Conservation (phyloP, 2,329 filamentous ascomycete species). For the Fusarium sp. region DNA sequence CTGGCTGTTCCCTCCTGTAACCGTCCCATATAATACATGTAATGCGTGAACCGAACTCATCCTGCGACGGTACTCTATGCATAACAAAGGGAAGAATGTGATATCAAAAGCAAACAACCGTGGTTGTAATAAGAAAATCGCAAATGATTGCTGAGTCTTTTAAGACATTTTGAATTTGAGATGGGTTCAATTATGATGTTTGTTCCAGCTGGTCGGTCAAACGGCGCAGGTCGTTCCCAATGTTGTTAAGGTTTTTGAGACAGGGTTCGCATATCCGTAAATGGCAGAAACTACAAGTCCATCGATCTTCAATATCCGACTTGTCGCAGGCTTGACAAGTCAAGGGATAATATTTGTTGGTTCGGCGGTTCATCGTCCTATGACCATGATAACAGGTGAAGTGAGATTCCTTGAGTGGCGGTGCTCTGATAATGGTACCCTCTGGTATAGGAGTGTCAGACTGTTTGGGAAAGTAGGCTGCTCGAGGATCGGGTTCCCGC, state of each 20-base stretch:
- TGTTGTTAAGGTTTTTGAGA: constrained; percentile 58
- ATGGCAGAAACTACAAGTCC: constrained; percentile 66
- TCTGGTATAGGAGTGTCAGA: constrained; percentile 49
- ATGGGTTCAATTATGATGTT: constrained; percentile 5
- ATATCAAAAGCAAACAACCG: constrained; percentile 2
- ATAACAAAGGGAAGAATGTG: constrained; percentile 39
- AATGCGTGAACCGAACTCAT: constrained; percentile 33
- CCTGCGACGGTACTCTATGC: constrained; percentile 33
- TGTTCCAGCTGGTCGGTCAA: constrained; percentile 55
- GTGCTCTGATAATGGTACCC: constrained; percentile 59
- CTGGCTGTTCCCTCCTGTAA: constrained; percentile 9
- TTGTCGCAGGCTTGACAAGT: constrained; percentile 68
- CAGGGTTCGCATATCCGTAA: constrained; percentile 68
- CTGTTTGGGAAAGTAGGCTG: constrained; percentile 58
- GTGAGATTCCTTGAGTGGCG: constrained; percentile 61
- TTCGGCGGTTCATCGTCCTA: constrained; percentile 62
- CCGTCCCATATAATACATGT: constrained; percentile 44
- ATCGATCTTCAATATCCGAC: constrained; percentile 62
- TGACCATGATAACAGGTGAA: constrained; percentile 66
- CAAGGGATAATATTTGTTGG: constrained; percentile 66
- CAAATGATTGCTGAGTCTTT: constrained; percentile 3
- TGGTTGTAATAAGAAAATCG: constrained; percentile 15
- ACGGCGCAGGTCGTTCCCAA: constrained; percentile 60
- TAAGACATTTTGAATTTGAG: neutral
- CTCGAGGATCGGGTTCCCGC: constrained; percentile 55